Conservation (phyloP, 441 rosid genomes). For the Brassica hybrid region DNA sequence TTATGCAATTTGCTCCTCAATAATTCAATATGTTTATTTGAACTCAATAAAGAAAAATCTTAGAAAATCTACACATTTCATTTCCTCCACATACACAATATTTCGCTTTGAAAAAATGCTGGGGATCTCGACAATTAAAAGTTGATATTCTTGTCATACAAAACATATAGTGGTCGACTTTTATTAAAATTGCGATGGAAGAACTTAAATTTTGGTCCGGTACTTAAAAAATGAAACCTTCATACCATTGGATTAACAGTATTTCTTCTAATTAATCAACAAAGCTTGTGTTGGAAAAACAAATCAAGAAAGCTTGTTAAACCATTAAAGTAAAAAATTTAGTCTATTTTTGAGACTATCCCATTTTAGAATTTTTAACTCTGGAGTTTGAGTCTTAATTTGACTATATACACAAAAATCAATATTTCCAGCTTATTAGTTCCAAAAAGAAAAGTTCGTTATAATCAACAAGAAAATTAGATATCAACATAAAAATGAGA, state of each 20-base stretch:
- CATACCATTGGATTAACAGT: neutral
- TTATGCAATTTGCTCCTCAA: neutral
- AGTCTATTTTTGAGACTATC: neutral
- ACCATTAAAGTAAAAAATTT: neutral
- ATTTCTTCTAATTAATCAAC: neutral
- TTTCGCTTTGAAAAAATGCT: neutral
- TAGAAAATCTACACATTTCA: neutral
- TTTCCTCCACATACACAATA: constrained; percentile 19
- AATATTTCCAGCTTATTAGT: neutral
- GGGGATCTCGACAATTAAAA: neutral
- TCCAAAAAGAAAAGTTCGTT: no score
- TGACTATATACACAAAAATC: neutral
- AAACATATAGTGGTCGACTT: neutral
- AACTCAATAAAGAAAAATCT: constrained; percentile 1
- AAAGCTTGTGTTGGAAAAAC: neutral
- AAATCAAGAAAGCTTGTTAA: neutral
- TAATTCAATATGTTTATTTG: neutral
- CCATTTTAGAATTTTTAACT: neutral
- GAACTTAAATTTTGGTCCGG: neutral
- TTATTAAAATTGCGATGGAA: neutral
- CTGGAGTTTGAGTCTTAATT: neutral
- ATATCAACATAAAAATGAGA: neutral
- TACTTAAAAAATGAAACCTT: neutral
- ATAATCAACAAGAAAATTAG: no score
- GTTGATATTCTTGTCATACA: neutral